Evolutionary conservation across 306 rosid genomes (phyloP).

Genomic region (Oxytropis ochrocephala): DNA sequence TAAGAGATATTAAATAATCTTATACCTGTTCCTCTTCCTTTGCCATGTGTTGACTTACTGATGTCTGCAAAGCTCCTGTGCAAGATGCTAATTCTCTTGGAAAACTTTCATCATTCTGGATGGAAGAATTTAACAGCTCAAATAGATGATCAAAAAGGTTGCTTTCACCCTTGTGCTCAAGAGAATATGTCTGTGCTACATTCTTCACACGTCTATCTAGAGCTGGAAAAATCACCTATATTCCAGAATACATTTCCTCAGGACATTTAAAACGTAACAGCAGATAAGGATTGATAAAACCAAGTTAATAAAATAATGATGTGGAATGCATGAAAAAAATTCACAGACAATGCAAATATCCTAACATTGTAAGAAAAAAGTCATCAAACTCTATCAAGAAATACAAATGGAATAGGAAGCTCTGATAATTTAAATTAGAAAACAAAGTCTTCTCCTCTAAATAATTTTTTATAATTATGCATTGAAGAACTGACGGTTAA

Average conservation of each 20-base stretch:
- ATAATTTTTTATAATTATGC: background rate
- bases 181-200: constrained; percentile 97
- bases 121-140: constrained; percentile 62
- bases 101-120: constrained; percentile 63
- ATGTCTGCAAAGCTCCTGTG: constrained; percentile 84
- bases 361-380: background rate
- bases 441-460: constrained; percentile 4
- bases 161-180: constrained; percentile 94
- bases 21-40: constrained; percentile 99
- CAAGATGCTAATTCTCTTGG: constrained; percentile 92
- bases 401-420: background rate
- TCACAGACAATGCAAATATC: background rate
- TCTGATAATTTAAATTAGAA: constrained; percentile 12
- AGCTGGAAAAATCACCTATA: constrained; percentile 95
- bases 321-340: background rate
- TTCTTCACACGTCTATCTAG: constrained; percentile 98
- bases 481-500: background rate
- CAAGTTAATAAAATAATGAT: constrained; percentile 2
- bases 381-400: constrained; percentile 8
- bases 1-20: constrained; percentile 19
- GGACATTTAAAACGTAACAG: constrained; percentile 5
- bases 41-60: constrained; percentile 97
- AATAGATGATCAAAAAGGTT: constrained; percentile 85
- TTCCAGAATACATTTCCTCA: constrained; percentile 26
- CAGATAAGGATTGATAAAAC: constrained; percentile 13